Evolutionary conservation across 2,329 filamentous ascomycete species (phyloP), one percentile per base, ranked within the genome.

Genomic region (Diaporthe destruens): DNA sequence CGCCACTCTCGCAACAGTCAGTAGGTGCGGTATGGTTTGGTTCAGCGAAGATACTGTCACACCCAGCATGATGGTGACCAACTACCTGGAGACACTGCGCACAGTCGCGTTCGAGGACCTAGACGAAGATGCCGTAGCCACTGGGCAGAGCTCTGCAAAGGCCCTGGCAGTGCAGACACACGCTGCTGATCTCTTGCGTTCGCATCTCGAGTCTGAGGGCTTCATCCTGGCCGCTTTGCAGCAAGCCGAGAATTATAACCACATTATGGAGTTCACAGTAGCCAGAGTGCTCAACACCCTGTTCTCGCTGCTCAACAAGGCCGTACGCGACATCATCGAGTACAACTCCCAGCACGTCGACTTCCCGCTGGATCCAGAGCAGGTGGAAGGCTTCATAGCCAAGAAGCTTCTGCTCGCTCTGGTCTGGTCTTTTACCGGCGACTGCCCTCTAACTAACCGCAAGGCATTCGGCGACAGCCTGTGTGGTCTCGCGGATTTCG

Each of bases 1-100:
- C 80, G 96, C 96, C 49, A 99, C 96, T 0, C 89, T 99, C 56
- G 96, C 96, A 71, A 99, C 96, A n/a, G 96, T 99, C 80, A 97
- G 94, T 91, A 95, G 96, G 84, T 99, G 96, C 81, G 96, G 96
- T 88, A 99, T 99, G 96, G 97, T 99, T 18, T 99, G 96, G 96
- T 99, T 98, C 85, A 99, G 95, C 80, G 96, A 98, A 78, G 97
- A 99, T 80, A 98, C 95, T 36, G 96, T 99, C 53, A 96, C 94
- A 42, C 90, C 96, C 1, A 89, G 89, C 76, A 98, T 99, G 93
- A 93, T 98, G 91, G 92, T 98, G 53, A 87, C 90, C 75, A 94
- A 98, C 82, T 98, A 99, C 79, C 89, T 99, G 68, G 91, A 96
- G 74, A 91, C 92, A 59, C 89, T 99, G 51, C 92, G 92, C 77